Evolutionary conservation across 2,329 filamentous ascomycete species (phyloP), one percentile per base, ranked within the genome.

Genomic region (Didymella segeticola): DNA sequence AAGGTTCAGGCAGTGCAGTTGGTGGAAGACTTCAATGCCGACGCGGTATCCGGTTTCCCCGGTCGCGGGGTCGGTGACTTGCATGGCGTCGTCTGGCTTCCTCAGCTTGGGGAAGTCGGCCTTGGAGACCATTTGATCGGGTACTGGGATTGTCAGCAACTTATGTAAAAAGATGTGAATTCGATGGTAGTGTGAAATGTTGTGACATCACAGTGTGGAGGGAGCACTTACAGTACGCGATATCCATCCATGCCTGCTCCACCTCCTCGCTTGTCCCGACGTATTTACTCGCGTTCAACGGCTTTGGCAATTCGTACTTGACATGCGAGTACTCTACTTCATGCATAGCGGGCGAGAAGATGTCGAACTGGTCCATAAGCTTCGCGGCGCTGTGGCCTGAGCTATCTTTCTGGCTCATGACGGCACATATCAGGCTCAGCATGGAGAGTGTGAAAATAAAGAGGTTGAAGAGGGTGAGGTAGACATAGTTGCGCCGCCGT

Each of bases 41-140:
- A 84, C 83, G n/a, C 84, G 77, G 61, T 86, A 87, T 0, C 84
- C 84, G 30, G 79, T 78, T 51, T 82, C 77, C 15, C 83, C 85
- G 1, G 84, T 84, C 37, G 75, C 76, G 5, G 83, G 80, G 58
- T 86, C 76, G 9, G 79, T 82, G 57, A 85, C 80, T 61, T 79
- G 81, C n/a, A 86, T 74, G 0, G 82, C 82, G 19, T 79, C 72
- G 30, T 74, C 68, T 2, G 81, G 80, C 57, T 84, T 81, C 4
- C 79, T 79, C 0, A 87, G 78, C 19, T 78, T 79, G 33, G 78
- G 70, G 23, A 86, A 79, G 61, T 86, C 83, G 5, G 78, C 74
- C 19, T 78, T 73, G 0, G 80, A 80, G 45, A 87, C 82, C 79
- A 85, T 84, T 61, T 84, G 83, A 65, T 87, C 84, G 30, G 84